Conservation (phyloP, 225 moss, liverwort and hornwort genomes). For the Physcomitrium patens region DNA sequence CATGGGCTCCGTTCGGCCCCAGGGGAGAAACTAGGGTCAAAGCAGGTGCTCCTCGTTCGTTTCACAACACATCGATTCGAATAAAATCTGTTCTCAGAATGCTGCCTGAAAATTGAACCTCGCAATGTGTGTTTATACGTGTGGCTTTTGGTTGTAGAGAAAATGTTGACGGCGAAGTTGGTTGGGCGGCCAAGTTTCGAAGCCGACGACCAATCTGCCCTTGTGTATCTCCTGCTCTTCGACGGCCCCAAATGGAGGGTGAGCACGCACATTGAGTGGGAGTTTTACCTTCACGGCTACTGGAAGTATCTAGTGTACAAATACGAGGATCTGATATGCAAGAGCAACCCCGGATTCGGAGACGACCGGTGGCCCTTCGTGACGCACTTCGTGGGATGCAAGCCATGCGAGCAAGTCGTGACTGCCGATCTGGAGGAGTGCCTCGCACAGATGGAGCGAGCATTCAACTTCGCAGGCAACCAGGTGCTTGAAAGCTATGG, state of each 20-base stretch:
- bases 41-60: conserved; percentile 27
- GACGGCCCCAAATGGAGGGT: conserved; percentile 53
- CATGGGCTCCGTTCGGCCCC: conserved; percentile 60
- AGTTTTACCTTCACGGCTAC: conserved; percentile 45
- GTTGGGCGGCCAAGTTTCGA: conserved; percentile 51
- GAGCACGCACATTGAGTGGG: conserved; percentile 49
- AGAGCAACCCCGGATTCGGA: conserved; percentile 47
- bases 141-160: conserved; percentile 21
- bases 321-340: conserved; percentile 50
- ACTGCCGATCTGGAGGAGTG: conserved; percentile 43
- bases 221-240: conserved; percentile 59
- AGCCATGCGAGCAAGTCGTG: conserved; percentile 39
- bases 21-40: conserved; percentile 20
- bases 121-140: too few species aligned
- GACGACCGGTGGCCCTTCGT: conserved; percentile 57
- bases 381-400: conserved; percentile 65
- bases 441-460: conserved; percentile 60
- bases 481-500: conserved; percentile 62
- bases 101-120: neutral
- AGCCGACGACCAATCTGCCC: too few species aligned
- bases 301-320: conserved; percentile 54
- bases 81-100: neutral
- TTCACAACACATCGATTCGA: too few species aligned
- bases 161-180: conserved; percentile 52
- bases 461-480: conserved; percentile 68